These are phyloP conservation scores for Spinacia oleracea DNA, from an alignment of 179 eudicot genomes.

Conservation along the genomic window DNA sequence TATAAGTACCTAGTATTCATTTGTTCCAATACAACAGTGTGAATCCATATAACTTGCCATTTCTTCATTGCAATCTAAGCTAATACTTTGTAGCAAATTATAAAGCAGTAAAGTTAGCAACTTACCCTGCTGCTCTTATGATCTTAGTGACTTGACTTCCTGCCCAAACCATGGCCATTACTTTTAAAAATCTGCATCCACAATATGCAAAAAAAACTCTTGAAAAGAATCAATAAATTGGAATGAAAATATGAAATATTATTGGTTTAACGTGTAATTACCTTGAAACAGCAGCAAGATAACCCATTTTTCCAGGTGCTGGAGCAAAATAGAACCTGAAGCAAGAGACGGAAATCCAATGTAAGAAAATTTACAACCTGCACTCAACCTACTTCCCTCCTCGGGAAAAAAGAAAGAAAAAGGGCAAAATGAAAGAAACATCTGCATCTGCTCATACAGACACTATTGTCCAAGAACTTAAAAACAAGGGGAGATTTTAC, in stretches of 20 bases:
- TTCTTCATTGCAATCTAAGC: conserved; percentile 4
- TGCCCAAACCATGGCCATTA: conserved; percentile 99
- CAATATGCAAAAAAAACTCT: neutral
- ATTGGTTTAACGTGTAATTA: conserved; percentile 19
- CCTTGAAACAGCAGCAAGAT: conserved; percentile 72
- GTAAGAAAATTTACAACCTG: conserved; percentile 14
- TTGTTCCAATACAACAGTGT: neutral
- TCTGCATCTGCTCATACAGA: neutral
- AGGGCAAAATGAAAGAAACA: neutral
- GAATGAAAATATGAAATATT: neutral
- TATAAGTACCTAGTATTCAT: neutral
- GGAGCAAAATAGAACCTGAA: conserved; percentile 85
- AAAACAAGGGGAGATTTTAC: conserved; percentile 5
- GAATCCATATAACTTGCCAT: neutral
- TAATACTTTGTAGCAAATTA: neutral
- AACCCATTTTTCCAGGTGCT: conserved; percentile 82
- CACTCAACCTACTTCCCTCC: neutral
- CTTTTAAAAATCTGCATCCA: conserved; percentile 67
- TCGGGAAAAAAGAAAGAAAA: neutral
- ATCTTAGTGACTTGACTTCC: conserved; percentile 96
- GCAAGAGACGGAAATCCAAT: conserved; percentile 14
- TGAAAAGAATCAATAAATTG: neutral
- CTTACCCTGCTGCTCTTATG: conserved; percentile 82
- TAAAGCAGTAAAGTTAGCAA: conserved; percentile 21
- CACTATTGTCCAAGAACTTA: neutral